phyloP scores from a whole-genome alignment of 2,329 filamentous ascomycete species.

The Epichloe aotearoae region DNA sequence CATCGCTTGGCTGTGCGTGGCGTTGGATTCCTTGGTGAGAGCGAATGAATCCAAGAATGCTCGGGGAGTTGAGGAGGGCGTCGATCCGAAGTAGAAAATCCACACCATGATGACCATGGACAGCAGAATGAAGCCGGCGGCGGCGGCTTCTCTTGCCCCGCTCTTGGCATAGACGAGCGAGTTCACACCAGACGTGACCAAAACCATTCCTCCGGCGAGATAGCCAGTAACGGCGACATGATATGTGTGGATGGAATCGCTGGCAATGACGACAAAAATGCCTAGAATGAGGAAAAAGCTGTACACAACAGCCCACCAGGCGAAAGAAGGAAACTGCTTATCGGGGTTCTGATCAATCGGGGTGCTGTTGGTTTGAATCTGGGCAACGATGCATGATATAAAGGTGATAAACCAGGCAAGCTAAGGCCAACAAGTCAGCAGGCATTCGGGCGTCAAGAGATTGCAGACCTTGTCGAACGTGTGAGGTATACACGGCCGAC shows the following conservation, averaged over 20 bases:
- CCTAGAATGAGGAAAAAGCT: conserved; percentile 72
- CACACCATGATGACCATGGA: conserved; percentile 91
- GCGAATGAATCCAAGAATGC: conserved; percentile 94
- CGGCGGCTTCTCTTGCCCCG: conserved; percentile 68
- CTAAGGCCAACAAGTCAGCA: conserved; percentile 30
- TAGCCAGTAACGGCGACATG: conserved; percentile 87
- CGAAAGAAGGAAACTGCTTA: conserved; percentile 61
- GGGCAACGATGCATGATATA: conserved; percentile 67
- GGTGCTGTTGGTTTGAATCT: conserved; percentile 30
- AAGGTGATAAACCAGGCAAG: conserved; percentile 93
- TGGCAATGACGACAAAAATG: conserved; percentile 70
- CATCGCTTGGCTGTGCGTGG: conserved; percentile 57
- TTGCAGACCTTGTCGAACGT: no score
- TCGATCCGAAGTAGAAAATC: conserved; percentile 98
- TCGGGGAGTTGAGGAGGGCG: conserved; percentile 72
- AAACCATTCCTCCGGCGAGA: conserved; percentile 67
- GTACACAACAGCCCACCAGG: conserved; percentile 85
- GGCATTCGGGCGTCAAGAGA: background rate
- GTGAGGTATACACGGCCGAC: background rate
- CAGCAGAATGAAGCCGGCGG: conserved; percentile 84
- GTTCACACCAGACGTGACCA: conserved; percentile 79
- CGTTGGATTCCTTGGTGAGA: conserved; percentile 70
- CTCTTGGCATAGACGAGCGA: conserved; percentile 65
- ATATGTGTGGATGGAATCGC: conserved; percentile 75
- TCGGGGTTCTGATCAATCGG: conserved; percentile 9